Percentiles rank a stretch among this genome's conserved stretches.
phyloP scores from a whole-genome alignment of 2,329 filamentous ascomycete genomes.

The Calonectria ilicicola region DNA sequence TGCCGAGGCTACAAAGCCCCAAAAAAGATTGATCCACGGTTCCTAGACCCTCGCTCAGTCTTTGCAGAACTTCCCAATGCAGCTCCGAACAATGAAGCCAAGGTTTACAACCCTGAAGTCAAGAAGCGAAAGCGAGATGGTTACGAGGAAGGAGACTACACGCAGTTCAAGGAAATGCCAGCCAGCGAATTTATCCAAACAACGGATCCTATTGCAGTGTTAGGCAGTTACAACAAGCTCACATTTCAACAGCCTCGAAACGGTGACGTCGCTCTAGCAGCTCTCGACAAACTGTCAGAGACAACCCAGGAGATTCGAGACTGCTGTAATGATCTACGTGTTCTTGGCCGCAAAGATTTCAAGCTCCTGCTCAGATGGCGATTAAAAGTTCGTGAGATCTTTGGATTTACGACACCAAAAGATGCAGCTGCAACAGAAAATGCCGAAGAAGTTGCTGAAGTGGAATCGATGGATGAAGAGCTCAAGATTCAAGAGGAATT shows the following conservation, averaged over 20 bases:
- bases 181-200: constrained; percentile 96
- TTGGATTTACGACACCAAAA: constrained; percentile 84
- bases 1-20: constrained; percentile 96
- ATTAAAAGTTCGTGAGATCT: constrained; percentile 87
- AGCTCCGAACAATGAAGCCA: constrained; percentile 94
- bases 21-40: constrained; percentile 91
- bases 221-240: constrained; percentile 87
- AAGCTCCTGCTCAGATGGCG: constrained; percentile 91
- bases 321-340: constrained; percentile 86
- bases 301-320: constrained; percentile 85
- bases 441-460: constrained; percentile 79
- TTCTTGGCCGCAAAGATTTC: constrained; percentile 94
- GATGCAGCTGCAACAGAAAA: constrained; percentile 63
- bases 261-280: constrained; percentile 87
- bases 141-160: constrained; percentile 96
- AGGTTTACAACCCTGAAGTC: constrained; percentile 96
- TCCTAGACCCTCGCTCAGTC: constrained; percentile 88
- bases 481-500: constrained; percentile 90
- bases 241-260: constrained; percentile 84
- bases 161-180: constrained; percentile 87
- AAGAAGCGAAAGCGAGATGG: constrained; percentile 98
- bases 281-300: constrained; percentile 86
- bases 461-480: constrained; percentile 95
- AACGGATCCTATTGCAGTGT: constrained; percentile 89
- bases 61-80: constrained; percentile 92